Conservation (phyloP, 2,329 filamentous ascomycete genomes). For the Camillea tinctor region DNA sequence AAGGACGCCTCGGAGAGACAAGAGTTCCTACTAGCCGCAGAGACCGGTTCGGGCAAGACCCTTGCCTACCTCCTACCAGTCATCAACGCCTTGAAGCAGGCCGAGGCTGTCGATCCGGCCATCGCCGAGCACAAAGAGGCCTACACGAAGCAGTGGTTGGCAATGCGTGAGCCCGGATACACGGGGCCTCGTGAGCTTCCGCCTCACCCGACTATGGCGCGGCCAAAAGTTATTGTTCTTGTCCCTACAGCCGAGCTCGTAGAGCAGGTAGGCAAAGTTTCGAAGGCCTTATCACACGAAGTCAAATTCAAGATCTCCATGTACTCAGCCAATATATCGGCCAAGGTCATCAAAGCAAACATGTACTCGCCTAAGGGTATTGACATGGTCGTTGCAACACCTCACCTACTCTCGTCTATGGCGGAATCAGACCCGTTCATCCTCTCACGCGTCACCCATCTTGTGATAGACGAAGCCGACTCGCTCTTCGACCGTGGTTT, state of each 20-base stretch:
- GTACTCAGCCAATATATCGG: conserved; percentile 74
- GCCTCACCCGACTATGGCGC: conserved; percentile 70
- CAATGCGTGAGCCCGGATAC: conserved; percentile 51
- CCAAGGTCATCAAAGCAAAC: conserved; percentile 77
- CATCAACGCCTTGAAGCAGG: conserved; percentile 80
- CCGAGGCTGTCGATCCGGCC: conserved; percentile 60
- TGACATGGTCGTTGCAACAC: conserved; percentile 83
- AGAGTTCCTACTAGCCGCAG: conserved; percentile 82
- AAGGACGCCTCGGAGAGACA: conserved; percentile 36
- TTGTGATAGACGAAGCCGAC: conserved; percentile 94
- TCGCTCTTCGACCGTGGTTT: conserved; percentile 94
- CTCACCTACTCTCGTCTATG: conserved; percentile 85
- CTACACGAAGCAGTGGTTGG: conserved; percentile 54
- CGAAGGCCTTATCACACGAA: conserved; percentile 79
- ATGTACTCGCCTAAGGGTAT: conserved; percentile 80
- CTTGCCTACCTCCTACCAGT: conserved; percentile 85
- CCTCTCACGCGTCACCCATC: conserved; percentile 83
- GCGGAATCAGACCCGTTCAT: conserved; percentile 88
- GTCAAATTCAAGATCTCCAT: conserved; percentile 84
- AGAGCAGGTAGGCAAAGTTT: conserved; percentile 75
- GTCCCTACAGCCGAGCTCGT: conserved; percentile 93
- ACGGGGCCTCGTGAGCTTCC: conserved; percentile 66
- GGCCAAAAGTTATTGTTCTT: conserved; percentile 80
- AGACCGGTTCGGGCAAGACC: conserved; percentile 97
- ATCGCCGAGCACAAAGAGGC: conserved; percentile 57